Evolutionary conservation across 495 filamentous ascomycete genomes (phyloP).

Genomic region (Trypethelium eluteriae): DNA sequence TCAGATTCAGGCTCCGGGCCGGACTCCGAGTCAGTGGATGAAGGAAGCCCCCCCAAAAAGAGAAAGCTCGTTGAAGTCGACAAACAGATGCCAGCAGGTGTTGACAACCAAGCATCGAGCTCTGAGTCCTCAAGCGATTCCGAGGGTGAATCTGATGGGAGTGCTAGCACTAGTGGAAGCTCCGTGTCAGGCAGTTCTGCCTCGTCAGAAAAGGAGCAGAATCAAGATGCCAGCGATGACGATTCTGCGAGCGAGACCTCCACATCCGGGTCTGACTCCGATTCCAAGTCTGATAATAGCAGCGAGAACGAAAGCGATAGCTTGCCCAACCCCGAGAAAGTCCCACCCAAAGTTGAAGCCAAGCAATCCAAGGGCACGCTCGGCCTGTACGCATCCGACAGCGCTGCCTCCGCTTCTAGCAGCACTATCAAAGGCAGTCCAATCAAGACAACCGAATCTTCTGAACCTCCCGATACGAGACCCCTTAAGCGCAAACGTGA

Average conservation of each 20-base stretch:
- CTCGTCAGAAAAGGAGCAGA: constrained; percentile 5
- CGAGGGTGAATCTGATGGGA: constrained; percentile 3
- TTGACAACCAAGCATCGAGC: background rate
- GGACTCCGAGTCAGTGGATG: background rate
- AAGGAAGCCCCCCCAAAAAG: background rate
- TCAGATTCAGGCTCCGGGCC: background rate
- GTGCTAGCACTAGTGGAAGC: constrained; percentile 2
- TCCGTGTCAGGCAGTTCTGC: constrained; percentile 14
- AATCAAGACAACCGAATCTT: background rate
- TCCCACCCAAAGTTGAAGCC: constrained; percentile 7
- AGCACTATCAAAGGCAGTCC: constrained; percentile 11
- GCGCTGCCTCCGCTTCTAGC: constrained; percentile 11
- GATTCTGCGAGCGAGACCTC: constrained; percentile 12
- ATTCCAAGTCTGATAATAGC: constrained; percentile 17
- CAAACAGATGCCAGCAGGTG: background rate
- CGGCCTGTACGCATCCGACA: constrained; percentile 13
- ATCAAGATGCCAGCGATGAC: background rate
- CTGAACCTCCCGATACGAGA: constrained; percentile 2
- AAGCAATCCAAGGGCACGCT: constrained; percentile 2
- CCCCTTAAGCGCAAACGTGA: constrained; percentile 13
- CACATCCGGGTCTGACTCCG: constrained; percentile 18
- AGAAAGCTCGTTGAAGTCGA: background rate
- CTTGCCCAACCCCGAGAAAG: constrained; percentile 9
- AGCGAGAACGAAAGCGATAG: constrained; percentile 13
- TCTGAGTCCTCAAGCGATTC: constrained; percentile 15